Evolutionary conservation across 305 asterid genomes (phyloP).

Genomic region (Fraxinus xanthoxyloides): DNA sequence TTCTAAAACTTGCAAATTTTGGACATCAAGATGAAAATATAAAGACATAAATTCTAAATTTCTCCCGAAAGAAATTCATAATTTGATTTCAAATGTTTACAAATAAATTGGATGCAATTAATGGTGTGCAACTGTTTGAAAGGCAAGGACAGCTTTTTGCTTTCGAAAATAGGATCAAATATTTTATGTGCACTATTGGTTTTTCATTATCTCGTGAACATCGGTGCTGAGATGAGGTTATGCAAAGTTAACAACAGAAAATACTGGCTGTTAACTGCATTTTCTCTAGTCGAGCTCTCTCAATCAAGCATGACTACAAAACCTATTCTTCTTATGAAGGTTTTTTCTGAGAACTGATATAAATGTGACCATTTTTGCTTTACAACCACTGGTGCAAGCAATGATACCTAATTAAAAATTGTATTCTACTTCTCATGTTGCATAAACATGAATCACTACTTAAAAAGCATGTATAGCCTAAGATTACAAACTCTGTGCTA

Average conservation of each 20-base stretch:
- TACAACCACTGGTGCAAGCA: not conserved
- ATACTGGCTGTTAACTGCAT: not conserved
- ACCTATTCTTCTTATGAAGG: not conserved
- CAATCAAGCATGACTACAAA: not conserved
- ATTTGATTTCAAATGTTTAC: not conserved
- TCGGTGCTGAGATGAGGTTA: not conserved
- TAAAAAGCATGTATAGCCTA: not conserved
- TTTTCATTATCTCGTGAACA: not conserved
- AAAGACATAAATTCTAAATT: not conserved
- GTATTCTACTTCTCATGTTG: not conserved
- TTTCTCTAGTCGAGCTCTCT: not conserved
- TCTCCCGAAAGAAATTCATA: not conserved
- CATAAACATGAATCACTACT: not conserved
- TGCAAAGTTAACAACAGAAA: not conserved
- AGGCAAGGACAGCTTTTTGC: not conserved
- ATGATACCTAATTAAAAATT: not conserved
- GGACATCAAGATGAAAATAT: not conserved
- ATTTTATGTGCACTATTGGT: not conserved
- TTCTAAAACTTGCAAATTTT: not conserved
- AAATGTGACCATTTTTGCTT: not conserved
- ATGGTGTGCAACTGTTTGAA: not conserved
- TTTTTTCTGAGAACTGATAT: not conserved
- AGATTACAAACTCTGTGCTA: not conserved
- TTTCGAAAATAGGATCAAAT: not conserved
- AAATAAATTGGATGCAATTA: not conserved